Evolutionary conservation across 164 flowering plant genomes (phyloP).

Genomic region (Stephania japonica): DNA sequence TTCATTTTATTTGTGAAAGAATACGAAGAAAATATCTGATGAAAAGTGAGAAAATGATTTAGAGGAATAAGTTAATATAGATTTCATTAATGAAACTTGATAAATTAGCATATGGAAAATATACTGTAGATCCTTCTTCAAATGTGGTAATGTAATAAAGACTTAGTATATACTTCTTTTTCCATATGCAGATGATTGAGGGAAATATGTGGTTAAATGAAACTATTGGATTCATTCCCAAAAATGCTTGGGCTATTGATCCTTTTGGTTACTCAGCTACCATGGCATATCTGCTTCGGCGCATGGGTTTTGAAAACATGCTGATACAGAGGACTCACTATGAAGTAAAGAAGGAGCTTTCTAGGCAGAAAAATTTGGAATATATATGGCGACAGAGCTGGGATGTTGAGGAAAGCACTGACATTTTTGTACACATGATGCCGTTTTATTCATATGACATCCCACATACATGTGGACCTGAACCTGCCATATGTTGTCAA

Average conservation of each 20-base stretch:
- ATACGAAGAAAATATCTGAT: no score
- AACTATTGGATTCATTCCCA: slow-evolving; percentile 85
- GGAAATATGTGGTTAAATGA: slow-evolving; percentile 99
- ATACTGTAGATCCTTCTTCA: no score
- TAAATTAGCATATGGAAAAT: no score
- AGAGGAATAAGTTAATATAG: no score
- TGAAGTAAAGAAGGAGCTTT: slow-evolving; percentile 94
- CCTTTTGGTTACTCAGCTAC: slow-evolving; percentile 98
- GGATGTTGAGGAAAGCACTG: slow-evolving; percentile 88
- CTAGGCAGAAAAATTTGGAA: slow-evolving; percentile 73
- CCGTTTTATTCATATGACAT: slow-evolving; percentile 97
- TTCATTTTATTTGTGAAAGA: no score
- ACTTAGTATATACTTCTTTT: neutral
- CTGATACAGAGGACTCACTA: slow-evolving; percentile 97
- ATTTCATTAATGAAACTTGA: no score
- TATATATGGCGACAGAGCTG: slow-evolving; percentile 95
- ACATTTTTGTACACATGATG: slow-evolving; percentile 99
- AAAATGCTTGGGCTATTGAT: slow-evolving; percentile 98
- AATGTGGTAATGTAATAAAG: no score
- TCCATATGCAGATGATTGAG: slow-evolving; percentile 66
- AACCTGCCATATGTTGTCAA: slow-evolving; percentile 97
- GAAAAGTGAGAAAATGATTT: no score
- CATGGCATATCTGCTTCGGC: slow-evolving; percentile 98
- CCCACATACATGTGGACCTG: slow-evolving; percentile 99
- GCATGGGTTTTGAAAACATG: slow-evolving; percentile 99